A percentile compares a stretch with the other conserved stretches of the same genome.
phyloP scores from a whole-genome alignment of 306 rosid species.

The Morella rubra region DNA sequence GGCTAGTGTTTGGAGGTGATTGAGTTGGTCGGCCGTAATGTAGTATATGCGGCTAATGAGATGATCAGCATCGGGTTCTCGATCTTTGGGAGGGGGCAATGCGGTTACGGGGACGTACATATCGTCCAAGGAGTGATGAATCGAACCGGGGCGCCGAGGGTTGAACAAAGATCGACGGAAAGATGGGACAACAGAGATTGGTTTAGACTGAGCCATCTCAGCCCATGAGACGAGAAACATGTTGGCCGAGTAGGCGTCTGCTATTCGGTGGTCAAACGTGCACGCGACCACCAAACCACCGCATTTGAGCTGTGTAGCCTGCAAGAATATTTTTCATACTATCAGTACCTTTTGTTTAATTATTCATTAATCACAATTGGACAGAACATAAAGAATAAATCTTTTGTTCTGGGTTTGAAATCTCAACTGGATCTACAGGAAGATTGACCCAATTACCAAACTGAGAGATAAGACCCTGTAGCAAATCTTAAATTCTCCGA shows the following conservation, averaged over 20 bases:
- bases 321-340: not conserved
- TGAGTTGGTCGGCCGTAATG: slow-evolving; percentile 35
- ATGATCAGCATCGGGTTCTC: slow-evolving; percentile 7
- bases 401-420: no score
- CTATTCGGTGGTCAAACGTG: slow-evolving; percentile 79
- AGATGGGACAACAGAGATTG: slow-evolving; percentile 35
- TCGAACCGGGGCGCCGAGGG: slow-evolving; percentile 31
- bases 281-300: slow-evolving; percentile 77
- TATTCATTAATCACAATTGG: no score
- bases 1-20: slow-evolving; percentile 46
- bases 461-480: no score
- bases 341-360: no score
- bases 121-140: slow-evolving; percentile 41
- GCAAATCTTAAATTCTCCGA: no score
- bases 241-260: slow-evolving; percentile 75
- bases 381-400: no score
- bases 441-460: no score
- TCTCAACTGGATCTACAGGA: no score
- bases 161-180: slow-evolving; percentile 41
- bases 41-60: slow-evolving; percentile 61
- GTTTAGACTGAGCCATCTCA: slow-evolving; percentile 43
- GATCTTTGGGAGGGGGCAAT: slow-evolving; percentile 30
- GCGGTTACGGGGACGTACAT: slow-evolving; percentile 50
- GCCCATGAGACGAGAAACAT: slow-evolving; percentile 82
- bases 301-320: slow-evolving; percentile 66